Evolutionary conservation across 176 grass and related monocot species (phyloP), one percentile per base, ranked within the genome.

Genomic region (Avena eriantha): DNA sequence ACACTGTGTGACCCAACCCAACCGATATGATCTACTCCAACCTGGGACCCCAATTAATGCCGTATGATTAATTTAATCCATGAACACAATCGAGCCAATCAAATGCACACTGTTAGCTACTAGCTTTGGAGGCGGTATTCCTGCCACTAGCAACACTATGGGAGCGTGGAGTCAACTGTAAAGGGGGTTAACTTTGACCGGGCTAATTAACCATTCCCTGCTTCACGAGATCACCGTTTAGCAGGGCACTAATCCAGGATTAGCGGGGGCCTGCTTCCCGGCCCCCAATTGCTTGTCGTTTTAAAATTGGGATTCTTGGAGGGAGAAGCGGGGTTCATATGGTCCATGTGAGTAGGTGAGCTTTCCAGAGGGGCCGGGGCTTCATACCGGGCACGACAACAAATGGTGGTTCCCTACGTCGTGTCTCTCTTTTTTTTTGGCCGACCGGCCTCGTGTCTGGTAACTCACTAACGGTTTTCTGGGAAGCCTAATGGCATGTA

Each of bases 211-310:
- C 21, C 43, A 46, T 1, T 23, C 68, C 69, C 29, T 51, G 12
- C 50, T 35, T 59, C 35, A 43, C 21, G 22, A 81, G 76, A 77
- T 80, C 3, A 23, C 43, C 43, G 43, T 24, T 45, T 91, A 81
- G 82, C 33, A 61, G 56, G 56, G 80, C 88, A 93, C 49, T 82
- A 91, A 89, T 89, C 91, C 94, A 69, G 68, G 80, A 88, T 90
- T 93, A 84, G 74, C 71, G 86, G 69, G 39, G 64, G 4, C 19
- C 57, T 93, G 91, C 68, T 83, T 80, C 86, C 69, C 76, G 73
- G 57, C 33, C 23, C 54, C 73, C 23, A 53, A 24, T 35, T 24
- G 33, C 55, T 22, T n/a, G 21, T 21, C 21, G 66, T 36, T 82
- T 87, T 73, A 51, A 46, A 36, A 79, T 56, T 83, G 17, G 23